phyloP scores from a whole-genome alignment of 257 asterid species.

The Catharanthus roseus region DNA sequence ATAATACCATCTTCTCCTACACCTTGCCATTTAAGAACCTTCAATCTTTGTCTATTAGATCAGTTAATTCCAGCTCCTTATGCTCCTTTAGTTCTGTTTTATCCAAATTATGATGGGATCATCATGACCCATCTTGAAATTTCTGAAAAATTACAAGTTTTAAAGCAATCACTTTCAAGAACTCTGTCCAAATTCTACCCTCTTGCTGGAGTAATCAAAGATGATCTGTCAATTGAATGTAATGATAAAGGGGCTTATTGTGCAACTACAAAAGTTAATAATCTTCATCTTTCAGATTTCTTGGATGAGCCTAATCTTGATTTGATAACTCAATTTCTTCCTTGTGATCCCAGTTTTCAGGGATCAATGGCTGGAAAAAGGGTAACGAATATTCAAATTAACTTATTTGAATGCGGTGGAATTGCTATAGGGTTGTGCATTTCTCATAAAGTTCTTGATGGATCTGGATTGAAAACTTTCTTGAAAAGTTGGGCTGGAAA shows the following conservation, averaged over 20 bases:
- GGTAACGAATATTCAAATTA: slow-evolving; percentile 56
- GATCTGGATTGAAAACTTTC: slow-evolving; percentile 48
- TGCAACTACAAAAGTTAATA: slow-evolving; percentile 32
- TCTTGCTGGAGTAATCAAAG: slow-evolving; percentile 58
- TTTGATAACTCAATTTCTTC: slow-evolving; percentile 36
- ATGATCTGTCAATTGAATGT: slow-evolving; percentile 52
- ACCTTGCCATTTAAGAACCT: slow-evolving; percentile 51
- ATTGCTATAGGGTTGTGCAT: slow-evolving; percentile 61
- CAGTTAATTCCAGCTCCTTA: slow-evolving; percentile 72
- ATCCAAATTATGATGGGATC: slow-evolving; percentile 27
- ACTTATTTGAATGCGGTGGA: slow-evolving; percentile 63
- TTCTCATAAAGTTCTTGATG: slow-evolving; percentile 65
- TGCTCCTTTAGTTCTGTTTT: slow-evolving; percentile 62
- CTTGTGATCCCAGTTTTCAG: slow-evolving; percentile 32
- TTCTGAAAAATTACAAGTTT: slow-evolving; percentile 21
- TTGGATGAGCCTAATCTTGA: slow-evolving; percentile 45
- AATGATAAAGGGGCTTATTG: slow-evolving; percentile 60
- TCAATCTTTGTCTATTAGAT: slow-evolving; percentile 48
- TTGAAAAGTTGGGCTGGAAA: slow-evolving; percentile 52
- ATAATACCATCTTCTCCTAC: slow-evolving; percentile 65
- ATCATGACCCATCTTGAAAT: slow-evolving; percentile 11
- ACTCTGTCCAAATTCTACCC: slow-evolving; percentile 50
- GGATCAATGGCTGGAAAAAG: slow-evolving; percentile 26
- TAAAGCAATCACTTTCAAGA: slow-evolving; percentile 49
- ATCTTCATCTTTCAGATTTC: slow-evolving; percentile 26